Evolutionary conservation across 352 stramenopile genomes (phyloP).

Genomic region (Plasmopara viticola): DNA sequence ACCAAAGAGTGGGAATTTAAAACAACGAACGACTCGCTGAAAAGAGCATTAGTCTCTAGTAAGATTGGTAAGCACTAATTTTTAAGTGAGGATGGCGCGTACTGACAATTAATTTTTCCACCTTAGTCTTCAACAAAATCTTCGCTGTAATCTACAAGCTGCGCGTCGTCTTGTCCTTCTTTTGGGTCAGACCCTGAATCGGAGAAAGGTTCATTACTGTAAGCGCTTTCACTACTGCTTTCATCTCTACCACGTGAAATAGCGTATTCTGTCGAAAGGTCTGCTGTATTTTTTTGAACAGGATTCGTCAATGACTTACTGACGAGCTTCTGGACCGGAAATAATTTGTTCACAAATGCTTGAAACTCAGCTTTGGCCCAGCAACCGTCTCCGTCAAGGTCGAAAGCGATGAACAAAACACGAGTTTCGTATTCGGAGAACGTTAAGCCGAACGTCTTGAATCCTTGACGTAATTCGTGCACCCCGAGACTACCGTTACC

Average conservation of each 20-base stretch:
- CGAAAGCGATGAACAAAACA: slow-evolving; percentile 46
- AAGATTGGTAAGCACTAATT: no score
- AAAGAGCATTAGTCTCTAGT: no score
- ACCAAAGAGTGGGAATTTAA: no score
- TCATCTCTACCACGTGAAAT: not conserved
- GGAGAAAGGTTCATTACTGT: slow-evolving; percentile 18
- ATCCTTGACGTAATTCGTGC: slow-evolving; percentile 45
- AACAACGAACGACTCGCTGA: no score
- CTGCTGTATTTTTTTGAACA: slow-evolving; percentile 1
- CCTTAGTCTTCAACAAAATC: slow-evolving; percentile 39
- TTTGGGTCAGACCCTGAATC: slow-evolving; percentile 3
- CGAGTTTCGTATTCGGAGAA: slow-evolving; percentile 38
- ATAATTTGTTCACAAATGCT: slow-evolving; percentile 34
- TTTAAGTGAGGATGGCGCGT: not conserved
- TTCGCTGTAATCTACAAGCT: slow-evolving; percentile 42
- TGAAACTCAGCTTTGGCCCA: slow-evolving; percentile 49
- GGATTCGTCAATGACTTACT: not conserved
- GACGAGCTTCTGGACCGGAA: slow-evolving; percentile 15
- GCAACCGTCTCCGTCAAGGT: slow-evolving; percentile 44
- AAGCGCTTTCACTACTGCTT: slow-evolving; percentile 9
- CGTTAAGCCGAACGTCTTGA: slow-evolving; percentile 31
- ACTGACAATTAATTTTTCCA: not conserved
- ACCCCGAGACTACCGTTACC: slow-evolving; percentile 51
- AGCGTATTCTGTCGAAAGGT: not conserved
- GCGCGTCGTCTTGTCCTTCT: slow-evolving; percentile 6